Conservation (phyloP, 2,329 filamentous ascomycete species). For the Emergomyces pasteurianus region DNA sequence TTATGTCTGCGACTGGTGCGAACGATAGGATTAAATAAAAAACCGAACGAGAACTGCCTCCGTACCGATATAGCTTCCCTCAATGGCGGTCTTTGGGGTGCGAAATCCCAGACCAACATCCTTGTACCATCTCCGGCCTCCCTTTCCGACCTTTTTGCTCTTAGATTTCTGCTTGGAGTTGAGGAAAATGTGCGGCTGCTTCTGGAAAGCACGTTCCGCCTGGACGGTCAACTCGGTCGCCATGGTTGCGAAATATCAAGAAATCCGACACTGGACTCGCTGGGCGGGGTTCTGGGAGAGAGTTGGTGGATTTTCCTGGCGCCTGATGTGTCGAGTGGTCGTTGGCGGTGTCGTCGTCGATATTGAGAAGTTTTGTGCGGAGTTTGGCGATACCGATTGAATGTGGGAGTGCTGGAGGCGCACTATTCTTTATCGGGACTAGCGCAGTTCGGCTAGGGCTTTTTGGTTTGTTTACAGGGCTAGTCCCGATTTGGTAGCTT, state of each 20-base stretch:
- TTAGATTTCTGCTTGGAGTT: constrained; percentile 90
- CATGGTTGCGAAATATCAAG: constrained; percentile 53
- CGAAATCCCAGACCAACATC: constrained; percentile 98
- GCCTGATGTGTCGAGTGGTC: constrained; percentile 15
- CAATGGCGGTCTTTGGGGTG: constrained; percentile 97
- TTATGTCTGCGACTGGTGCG: background rate
- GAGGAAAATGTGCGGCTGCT: constrained; percentile 99
- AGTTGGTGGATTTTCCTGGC: constrained; percentile 4
- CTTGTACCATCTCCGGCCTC: constrained; percentile 96
- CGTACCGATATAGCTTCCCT: constrained; percentile 98
- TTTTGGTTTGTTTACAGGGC: constrained; percentile 31
- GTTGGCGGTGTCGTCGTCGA: constrained; percentile 26
- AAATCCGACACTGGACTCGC: constrained; percentile 21
- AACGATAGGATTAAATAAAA: constrained; percentile 9
- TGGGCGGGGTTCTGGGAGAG: constrained; percentile 20
- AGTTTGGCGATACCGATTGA: constrained; percentile 22
- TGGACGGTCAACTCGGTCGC: constrained; percentile 98
- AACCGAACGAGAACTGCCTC: constrained; percentile 23
- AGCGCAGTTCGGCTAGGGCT: constrained; percentile 30
- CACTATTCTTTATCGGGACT: constrained; percentile 22
- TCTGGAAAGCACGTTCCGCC: constrained; percentile 99
- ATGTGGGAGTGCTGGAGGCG: constrained; percentile 26
- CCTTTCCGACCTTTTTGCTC: constrained; percentile 72
- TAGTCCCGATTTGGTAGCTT: constrained; percentile 21
- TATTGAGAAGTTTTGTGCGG: constrained; percentile 23